Evolutionary conservation across 2,329 filamentous ascomycete species (phyloP).

Genomic region (Zasmidium citrigriseum): DNA sequence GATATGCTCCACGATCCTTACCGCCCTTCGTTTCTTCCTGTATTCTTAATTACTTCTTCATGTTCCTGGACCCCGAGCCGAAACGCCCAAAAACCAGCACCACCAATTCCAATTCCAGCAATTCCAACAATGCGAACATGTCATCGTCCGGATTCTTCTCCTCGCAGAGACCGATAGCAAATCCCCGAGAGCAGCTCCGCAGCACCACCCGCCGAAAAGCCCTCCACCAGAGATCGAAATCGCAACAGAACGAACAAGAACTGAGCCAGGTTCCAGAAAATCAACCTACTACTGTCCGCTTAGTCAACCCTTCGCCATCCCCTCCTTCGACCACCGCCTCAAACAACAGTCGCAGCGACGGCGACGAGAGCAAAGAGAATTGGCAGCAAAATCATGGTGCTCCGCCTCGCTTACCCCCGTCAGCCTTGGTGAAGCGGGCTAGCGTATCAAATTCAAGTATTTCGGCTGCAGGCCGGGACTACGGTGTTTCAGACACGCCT

Average conservation of each 20-base stretch:
- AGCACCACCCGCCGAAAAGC: conserved; percentile 20
- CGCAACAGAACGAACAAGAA: conserved; percentile 24
- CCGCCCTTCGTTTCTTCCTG: conserved; percentile 16
- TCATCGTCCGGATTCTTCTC: conserved; percentile 14
- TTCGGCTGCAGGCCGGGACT: conserved; percentile 23
- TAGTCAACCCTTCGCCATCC: conserved; percentile 32
- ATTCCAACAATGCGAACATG: conserved; percentile 4
- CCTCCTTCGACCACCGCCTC: conserved; percentile 9
- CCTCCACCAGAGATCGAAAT: conserved; percentile 29
- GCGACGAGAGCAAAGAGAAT: conserved; percentile 19
- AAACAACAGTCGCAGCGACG: conserved; percentile 3
- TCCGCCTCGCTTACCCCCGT: conserved; percentile 19
- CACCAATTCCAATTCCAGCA: background rate
- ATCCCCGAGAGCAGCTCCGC: conserved; percentile 24
- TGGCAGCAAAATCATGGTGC: conserved; percentile 14
- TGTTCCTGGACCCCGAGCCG: conserved; percentile 37
- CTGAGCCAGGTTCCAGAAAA: conserved; percentile 15
- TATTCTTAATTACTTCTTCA: conserved; percentile 18
- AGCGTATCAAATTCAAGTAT: conserved; percentile 29
- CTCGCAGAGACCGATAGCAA: conserved; percentile 22
- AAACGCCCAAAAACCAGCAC: conserved; percentile 17
- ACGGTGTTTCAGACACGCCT: conserved; percentile 32
- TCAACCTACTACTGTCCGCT: conserved; percentile 37
- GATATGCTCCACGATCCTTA: conserved; percentile 20
- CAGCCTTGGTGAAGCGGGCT: conserved; percentile 23